Evolutionary conservation across 805 yeast genomes (phyloP).

Genomic region (Spathaspora arborariae): DNA sequence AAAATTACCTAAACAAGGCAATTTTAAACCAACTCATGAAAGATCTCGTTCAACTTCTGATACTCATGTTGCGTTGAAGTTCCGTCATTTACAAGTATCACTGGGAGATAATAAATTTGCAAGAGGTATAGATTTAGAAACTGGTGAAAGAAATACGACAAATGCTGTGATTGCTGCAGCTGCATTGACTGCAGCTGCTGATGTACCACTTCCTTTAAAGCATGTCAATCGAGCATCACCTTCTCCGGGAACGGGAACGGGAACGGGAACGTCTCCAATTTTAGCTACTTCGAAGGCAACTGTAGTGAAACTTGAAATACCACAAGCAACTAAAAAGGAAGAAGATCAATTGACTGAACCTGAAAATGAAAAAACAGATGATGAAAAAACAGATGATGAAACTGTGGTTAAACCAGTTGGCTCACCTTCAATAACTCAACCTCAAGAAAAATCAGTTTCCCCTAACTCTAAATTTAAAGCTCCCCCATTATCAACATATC

Average conservation of each 20-base stretch:
- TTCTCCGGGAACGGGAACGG: too few species aligned
- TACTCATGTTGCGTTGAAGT: neutral
- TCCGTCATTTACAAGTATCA: neutral
- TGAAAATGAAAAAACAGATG: constrained; percentile 23
- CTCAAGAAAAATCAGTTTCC: constrained; percentile 3
- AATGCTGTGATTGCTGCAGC: constrained; percentile 78
- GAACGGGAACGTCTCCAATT: too few species aligned
- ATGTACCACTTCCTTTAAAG: constrained; percentile 59
- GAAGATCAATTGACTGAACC: constrained; percentile 11
- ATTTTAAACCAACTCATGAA: constrained; percentile 14
- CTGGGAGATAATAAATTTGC: constrained; percentile 2
- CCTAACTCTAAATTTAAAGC: constrained; percentile 6
- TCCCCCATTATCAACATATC: constrained; percentile 44
- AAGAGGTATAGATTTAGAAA: constrained; percentile 33
- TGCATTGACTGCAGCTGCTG: constrained; percentile 79
- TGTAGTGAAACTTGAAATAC: neutral
- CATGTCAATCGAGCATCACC: constrained; percentile 1
- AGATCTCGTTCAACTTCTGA: constrained; percentile 22
- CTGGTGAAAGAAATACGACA: constrained; percentile 30
- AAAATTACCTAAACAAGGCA: constrained; percentile 6
- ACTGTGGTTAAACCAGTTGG: neutral
- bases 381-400: constrained; percentile 14
- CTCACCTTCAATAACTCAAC: neutral
- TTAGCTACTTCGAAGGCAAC: neutral
- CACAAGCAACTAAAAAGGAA: neutral